These are phyloP conservation scores for Solanum bukasovii DNA, from an alignment of 257 asterid genomes.

Conservation along the genomic window DNA sequence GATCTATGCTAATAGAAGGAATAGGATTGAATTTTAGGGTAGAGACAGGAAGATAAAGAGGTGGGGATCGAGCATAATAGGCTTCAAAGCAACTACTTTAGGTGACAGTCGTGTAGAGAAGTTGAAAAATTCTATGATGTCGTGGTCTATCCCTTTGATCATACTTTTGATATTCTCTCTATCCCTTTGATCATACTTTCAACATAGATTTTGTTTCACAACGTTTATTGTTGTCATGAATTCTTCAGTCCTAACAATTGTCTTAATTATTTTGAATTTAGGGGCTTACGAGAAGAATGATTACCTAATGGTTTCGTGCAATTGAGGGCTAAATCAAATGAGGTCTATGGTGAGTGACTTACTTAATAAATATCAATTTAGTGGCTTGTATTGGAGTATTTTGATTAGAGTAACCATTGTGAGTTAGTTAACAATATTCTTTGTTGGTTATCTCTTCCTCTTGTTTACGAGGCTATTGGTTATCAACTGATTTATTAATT, in stretches of 20 bases:
- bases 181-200: no score
- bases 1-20: slow-evolving; percentile 40
- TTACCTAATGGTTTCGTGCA: slow-evolving; percentile 59
- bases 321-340: slow-evolving; percentile 73
- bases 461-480: no score
- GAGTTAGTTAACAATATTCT: no score
- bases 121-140: slow-evolving; percentile 50
- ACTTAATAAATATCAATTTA: no score
- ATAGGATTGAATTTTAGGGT: slow-evolving; percentile 22
- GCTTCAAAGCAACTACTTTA: slow-evolving; percentile 45
- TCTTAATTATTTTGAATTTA: neutral
- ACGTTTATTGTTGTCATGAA: neutral
- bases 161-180: no score
- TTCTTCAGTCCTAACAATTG: no score
- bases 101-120: slow-evolving; percentile 59
- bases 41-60: slow-evolving; percentile 21
- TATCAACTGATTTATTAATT: no score
- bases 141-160: slow-evolving; percentile 24
- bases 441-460: no score
- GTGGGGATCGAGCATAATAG: slow-evolving; percentile 18
- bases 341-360: slow-evolving; percentile 45
- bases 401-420: no score
- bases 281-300: slow-evolving; percentile 50
- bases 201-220: neutral
- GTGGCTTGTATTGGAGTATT: no score